Conservation (phyloP, 306 rosid species). For the Mimosa bimucronata region DNA sequence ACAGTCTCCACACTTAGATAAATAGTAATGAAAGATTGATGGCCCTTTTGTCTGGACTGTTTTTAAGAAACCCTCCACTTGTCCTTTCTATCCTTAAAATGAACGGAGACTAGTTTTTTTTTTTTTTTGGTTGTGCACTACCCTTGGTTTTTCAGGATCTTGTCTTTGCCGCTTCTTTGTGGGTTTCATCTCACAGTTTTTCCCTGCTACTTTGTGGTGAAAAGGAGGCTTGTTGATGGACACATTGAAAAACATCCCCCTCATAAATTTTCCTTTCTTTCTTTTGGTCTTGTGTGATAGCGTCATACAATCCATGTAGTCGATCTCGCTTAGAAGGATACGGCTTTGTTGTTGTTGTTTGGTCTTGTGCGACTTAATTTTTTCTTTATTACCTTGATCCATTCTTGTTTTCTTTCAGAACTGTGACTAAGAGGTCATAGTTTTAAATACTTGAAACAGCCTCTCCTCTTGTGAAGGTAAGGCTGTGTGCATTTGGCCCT, state of each 20-base stretch:
- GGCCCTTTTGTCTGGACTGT: background rate
- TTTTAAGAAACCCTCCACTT: background rate
- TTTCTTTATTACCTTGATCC: background rate
- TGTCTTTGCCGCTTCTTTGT: background rate
- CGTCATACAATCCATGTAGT: too few relatives aligned
- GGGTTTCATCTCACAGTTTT: background rate
- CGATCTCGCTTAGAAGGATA: too few relatives aligned
- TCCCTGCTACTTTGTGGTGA: background rate
- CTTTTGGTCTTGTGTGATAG: background rate
- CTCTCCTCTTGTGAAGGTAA: too few relatives aligned
- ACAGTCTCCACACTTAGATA: slow-evolving; percentile 30
- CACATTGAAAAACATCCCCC: background rate
- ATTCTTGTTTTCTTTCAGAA: background rate
- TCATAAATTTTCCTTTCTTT: background rate
- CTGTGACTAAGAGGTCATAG: too few relatives aligned
- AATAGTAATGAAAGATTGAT: background rate
- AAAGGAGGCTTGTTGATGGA: background rate
- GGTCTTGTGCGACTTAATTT: background rate
- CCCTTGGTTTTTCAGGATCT: background rate
- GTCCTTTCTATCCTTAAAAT: background rate
- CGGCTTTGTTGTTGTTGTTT: too few relatives aligned
- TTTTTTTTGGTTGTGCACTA: background rate
- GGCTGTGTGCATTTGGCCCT: too few relatives aligned
- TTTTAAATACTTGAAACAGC: too few relatives aligned
- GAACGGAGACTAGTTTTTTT: background rate